Base-by-base conservation (phyloP, 805 yeast genomes). In the Clavispora fructus region DNA sequence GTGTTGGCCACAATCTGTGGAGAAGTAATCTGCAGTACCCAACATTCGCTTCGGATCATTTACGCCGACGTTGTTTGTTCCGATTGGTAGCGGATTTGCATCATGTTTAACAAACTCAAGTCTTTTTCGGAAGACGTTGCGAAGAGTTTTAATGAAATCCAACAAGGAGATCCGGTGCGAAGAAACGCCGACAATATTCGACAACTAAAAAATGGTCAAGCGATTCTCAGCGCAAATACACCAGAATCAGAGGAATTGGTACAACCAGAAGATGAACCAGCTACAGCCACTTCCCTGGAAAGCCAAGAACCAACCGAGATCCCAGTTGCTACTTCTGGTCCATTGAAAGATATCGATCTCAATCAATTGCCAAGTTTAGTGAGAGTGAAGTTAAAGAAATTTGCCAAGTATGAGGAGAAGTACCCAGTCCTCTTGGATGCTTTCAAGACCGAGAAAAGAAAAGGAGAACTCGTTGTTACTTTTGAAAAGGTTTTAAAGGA, bases 371-470 rank as follows among this genome's bases (percentile, higher is more conserved):
- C 88, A 0, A 74, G 77, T 2, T 80, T 77, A 5, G 65, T 89
- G 14, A 75, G 77, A 48, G 65, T 81, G 6, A 85, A 83, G 57
- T 64, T 90, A 63, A 75, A 76, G 46, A 91, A 88, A 67, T 87
- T 86, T 58, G 80, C 76, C 46, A 90, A 89, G 62, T 92, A 91
- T 63, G 98, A 92, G 62, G 85, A 85, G 42, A 90, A 89, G 62
- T 92, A 94, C 60, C 99, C 99, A 0, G 68, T 81, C 38, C 69
- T 92, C 13, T 74, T 90, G 42, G 85, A 85, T 39, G 97, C 98
- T 0, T 94, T 88, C 67, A 87, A 89, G 59, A 69, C 75, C 1
- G 97, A 91, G 62, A 88, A 86, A 67, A 71, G 76, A 42, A 85
- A 83, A 55, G 69, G 75, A 1, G 83, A 78, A 40, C 72, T 83